Base-by-base conservation (phyloP, 108 stramenopile genomes). In the Mayamaea pseudoterrestris region DNA sequence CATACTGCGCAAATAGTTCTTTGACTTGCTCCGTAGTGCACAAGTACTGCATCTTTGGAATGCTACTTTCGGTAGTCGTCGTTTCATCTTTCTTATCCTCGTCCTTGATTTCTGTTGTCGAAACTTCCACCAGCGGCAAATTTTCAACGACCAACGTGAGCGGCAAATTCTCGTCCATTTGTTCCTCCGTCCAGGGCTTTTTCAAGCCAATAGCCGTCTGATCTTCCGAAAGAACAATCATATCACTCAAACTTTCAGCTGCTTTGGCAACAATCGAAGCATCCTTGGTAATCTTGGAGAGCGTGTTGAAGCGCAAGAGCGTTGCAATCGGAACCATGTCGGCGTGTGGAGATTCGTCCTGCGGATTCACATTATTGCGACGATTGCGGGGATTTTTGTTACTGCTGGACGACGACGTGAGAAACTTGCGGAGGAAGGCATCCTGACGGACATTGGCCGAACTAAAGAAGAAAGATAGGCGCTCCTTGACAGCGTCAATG, bases 401-500 rank as follows among this genome's bases (percentile, higher is more conserved):
- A n/a, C 30, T 30, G 37, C 41, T 68, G 57, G 35, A 39, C 27
- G n/a, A 23, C 8, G 12, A 11, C 8, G 11, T n/a, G 32, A 90
- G 53, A 14, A 69, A 60, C 36, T 62, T 64, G 26, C 83, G 80
- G 63, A 92, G 79, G 68, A 84, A 92, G 41, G 52, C 50, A 51
- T 92, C 90, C 50, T 71, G 73, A 31, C 85, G 78, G 29, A 87
- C 56, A 50, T 92, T 92, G 57, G 85, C 83, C 55, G 87, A 76
- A 21, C 77, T 74, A 63, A 92, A 92, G 76, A 92, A 92, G 73
- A 92, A 92, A 57, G 47, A 42, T 43, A 92, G 72, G 30, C 85
- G 82, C 51, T 84, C 84, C 17, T n/a, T n/a, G n/a, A n/a, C n/a
- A n/a, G n/a, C n/a, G n/a, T n/a, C n/a, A n/a, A n/a, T n/a, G n/a